Base-by-base conservation (phyloP, 495 filamentous ascomycete genomes). In the Terfezia boudieri region DNA sequence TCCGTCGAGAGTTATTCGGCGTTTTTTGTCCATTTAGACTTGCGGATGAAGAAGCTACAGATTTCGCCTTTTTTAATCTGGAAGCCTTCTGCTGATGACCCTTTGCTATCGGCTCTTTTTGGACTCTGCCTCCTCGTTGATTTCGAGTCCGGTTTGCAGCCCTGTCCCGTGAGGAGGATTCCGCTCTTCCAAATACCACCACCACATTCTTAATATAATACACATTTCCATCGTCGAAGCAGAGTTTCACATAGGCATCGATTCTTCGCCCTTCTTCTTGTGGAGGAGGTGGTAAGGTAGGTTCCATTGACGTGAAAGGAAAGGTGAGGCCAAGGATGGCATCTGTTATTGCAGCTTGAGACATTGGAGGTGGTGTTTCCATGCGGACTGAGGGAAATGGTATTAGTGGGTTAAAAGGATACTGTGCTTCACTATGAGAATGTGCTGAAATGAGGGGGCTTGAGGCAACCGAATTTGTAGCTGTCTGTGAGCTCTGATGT, bases 211-310 rank as follows among this genome's bases (percentile, higher is more conserved):
- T 61, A 36, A 65, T 58, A 41, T 65, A 65, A 26, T 58, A 65
- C 1, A 60, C 63, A n/a, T 65, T 61, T n/a, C 63, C 63, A 35
- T 62, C 62, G 23, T 64, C 63, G 37, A 65, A 65, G 23, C 64
- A 58, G n/a, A 65, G 51, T 35, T 59, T 52, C 35, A 65, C 54
- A 57, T 60, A 65, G 36, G 63, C 63, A 36, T 61, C 57, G 10
- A 65, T 64, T 7, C 41, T 46, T 4, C 41, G 12, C 41, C 41
- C 41, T 46, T 46, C 41, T 46, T 46, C 4, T 20, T 46, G 41
- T 20, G 12, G 12, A 0, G 41, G 26, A 5, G 26, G 26, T 32
- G 26, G 26, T 46, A 46, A 46, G 1, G 14, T 46, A 14, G 41
- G 41, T 46, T 46, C 41, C 41, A 46, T 46, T 46, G 17, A 14